Evolutionary conservation across 176 grass and related monocot species (phyloP).

Genomic region (Thinopyrum elongatum): DNA sequence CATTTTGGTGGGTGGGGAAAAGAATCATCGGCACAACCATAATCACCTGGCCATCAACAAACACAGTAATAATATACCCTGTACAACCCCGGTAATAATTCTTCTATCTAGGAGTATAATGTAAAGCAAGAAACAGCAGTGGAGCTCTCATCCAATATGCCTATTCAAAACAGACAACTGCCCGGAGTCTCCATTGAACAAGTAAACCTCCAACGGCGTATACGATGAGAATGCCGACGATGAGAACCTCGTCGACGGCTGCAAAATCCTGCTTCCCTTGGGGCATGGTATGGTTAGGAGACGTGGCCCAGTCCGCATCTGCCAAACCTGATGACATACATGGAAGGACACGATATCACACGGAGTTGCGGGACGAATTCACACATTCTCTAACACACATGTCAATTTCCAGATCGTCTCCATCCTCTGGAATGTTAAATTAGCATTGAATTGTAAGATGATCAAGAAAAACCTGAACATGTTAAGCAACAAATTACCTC

Average conservation of each 20-base stretch:
- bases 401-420: background rate
- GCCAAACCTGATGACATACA: conserved; percentile 65
- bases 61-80: conserved; percentile 3
- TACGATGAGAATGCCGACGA: conserved; percentile 33
- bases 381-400: background rate
- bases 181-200: conserved; percentile 91
- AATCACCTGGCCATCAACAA: background rate
- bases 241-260: conserved; percentile 62
- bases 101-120: background rate
- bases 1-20: background rate
- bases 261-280: conserved; percentile 86
- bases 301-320: conserved; percentile 89
- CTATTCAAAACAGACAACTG: conserved; percentile 84
- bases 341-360: background rate
- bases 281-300: conserved; percentile 77
- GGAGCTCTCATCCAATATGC: conserved; percentile 48
- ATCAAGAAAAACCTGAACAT: background rate
- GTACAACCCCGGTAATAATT: conserved; percentile 15
- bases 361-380: background rate
- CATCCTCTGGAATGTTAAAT: background rate
- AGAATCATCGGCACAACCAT: background rate
- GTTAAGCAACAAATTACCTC: conserved; percentile 50
- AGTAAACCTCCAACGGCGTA: conserved; percentile 76
- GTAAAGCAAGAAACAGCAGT: background rate
- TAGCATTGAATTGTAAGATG: background rate